phyloP scores from a whole-genome alignment of 306 rosid species.

The Heteromeles arbutifolia region DNA sequence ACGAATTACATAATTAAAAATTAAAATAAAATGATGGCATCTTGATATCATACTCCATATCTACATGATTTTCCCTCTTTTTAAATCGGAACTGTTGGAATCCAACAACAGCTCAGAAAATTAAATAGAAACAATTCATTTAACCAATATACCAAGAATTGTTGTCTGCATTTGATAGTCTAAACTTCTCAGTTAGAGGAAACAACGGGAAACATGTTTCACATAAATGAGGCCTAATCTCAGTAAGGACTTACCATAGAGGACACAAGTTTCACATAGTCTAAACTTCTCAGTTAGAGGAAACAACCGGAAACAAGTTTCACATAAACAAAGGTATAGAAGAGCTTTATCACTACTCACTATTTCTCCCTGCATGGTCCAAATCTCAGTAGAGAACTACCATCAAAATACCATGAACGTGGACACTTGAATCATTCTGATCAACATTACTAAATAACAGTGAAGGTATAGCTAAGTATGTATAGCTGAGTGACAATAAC shows the following conservation, averaged over 20 bases:
- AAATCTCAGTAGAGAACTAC: neutral
- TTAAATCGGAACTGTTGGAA: neutral
- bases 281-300: neutral
- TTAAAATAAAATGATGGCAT: neutral
- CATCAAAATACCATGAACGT: neutral
- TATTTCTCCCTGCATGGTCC: neutral
- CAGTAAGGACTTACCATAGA: too few species aligned
- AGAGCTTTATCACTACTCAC: neutral
- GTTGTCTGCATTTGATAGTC: neutral
- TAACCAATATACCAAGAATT: neutral
- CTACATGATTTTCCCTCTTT: neutral
- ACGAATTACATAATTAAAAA: neutral
- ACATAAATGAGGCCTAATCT: neutral
- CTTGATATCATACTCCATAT: neutral
- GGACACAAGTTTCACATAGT: neutral
- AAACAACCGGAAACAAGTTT: neutral
- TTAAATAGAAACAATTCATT: neutral
- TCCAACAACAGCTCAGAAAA: neutral
- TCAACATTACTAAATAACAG: neutral
- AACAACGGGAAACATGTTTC: neutral
- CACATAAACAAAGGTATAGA: neutral
- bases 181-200: neutral
- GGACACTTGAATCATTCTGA: neutral
- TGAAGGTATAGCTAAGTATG: neutral
- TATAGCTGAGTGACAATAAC: neutral